A percentile compares a stretch with the other conserved stretches of the same genome.
phyloP scores from a whole-genome alignment of 2,329 filamentous ascomycete genomes.

The Hypocreales sp. region DNA sequence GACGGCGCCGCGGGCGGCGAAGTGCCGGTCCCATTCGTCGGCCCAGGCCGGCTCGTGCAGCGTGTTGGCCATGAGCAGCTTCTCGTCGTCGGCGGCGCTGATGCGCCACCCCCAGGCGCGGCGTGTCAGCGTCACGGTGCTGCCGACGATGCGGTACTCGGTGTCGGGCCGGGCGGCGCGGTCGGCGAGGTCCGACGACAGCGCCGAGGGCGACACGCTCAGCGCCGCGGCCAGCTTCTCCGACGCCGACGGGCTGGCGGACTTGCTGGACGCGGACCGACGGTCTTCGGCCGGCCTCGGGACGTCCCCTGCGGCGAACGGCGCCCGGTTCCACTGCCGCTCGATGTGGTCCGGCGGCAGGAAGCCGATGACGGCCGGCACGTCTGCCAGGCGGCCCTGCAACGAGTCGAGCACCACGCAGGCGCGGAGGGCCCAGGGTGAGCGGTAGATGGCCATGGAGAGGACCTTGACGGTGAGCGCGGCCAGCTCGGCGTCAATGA shows the following conservation, averaged over 20 bases:
- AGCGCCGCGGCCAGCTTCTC: conserved; percentile 3
- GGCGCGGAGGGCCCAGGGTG: too few relatives aligned
- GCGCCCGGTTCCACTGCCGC: too few relatives aligned
- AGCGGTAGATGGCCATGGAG: too few relatives aligned
- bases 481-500: conserved; percentile 7
- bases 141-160: conserved; percentile 6
- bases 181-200: conserved; percentile 3
- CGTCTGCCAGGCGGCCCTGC: too few relatives aligned
- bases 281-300: too few relatives aligned
- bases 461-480: too few relatives aligned
- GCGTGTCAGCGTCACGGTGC: conserved; percentile 5
- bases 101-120: conserved; percentile 6
- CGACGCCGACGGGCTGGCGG: neutral
- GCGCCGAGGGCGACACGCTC: conserved; percentile 3
- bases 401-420: too few relatives aligned
- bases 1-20: conserved; percentile 4
- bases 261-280: too few relatives aligned
- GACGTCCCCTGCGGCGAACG: too few relatives aligned
- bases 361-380: too few relatives aligned
- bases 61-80: conserved; percentile 8
- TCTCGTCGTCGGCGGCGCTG: conserved; percentile 4
- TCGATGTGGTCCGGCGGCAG: too few relatives aligned
- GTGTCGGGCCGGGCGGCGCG: conserved; percentile 2
- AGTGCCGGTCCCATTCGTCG: conserved; percentile 9
- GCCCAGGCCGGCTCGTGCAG: conserved; percentile 8